These are phyloP conservation scores for Cymbomonas tetramitiformis DNA, from an alignment of 139 green algal species.

Conservation along the genomic window DNA sequence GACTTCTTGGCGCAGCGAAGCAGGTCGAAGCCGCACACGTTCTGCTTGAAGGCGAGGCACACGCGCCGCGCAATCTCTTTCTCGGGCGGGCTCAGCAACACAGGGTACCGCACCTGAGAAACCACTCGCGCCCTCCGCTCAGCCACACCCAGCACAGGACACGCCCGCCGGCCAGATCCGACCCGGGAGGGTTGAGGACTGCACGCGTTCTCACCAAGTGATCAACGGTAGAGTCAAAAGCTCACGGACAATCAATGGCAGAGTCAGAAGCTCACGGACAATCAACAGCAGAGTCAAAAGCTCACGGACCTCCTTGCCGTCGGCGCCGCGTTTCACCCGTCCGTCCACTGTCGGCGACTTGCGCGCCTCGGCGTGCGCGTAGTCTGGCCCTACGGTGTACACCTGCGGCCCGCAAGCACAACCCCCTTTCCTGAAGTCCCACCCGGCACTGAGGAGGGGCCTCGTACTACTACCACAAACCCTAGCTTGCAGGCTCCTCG, in stretches of 20 bases:
- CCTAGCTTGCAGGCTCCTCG: no score
- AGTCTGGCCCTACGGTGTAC: slow-evolving; percentile 77
- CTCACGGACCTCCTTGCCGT: slow-evolving; percentile 86
- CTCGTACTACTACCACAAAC: no score
- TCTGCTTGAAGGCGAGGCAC: slow-evolving; percentile 81
- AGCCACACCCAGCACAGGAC: not conserved
- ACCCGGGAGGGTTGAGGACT: not conserved
- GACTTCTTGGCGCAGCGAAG: no score
- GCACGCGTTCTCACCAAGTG: not conserved
- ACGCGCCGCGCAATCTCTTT: slow-evolving; percentile 89
- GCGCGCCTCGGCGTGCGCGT: slow-evolving; percentile 92
- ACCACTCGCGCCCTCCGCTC: slow-evolving; percentile 4
- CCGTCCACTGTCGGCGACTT: slow-evolving; percentile 94
- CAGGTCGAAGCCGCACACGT: slow-evolving; percentile 38
- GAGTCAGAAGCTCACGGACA: no score
- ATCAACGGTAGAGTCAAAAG: slow-evolving; percentile 19
- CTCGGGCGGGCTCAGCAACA: slow-evolving; percentile 68
- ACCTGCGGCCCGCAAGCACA: slow-evolving; percentile 30
- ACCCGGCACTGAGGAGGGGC: no score
- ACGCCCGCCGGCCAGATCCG: not conserved
- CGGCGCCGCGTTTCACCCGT: slow-evolving; percentile 56
- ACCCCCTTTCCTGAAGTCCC: no score
- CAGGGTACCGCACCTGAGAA: slow-evolving; percentile 63
- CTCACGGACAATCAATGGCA: no score
- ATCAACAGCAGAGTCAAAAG: no score